phyloP scores from a whole-genome alignment of 495 filamentous ascomycete species.

The Annulohypoxylon moriforme region DNA sequence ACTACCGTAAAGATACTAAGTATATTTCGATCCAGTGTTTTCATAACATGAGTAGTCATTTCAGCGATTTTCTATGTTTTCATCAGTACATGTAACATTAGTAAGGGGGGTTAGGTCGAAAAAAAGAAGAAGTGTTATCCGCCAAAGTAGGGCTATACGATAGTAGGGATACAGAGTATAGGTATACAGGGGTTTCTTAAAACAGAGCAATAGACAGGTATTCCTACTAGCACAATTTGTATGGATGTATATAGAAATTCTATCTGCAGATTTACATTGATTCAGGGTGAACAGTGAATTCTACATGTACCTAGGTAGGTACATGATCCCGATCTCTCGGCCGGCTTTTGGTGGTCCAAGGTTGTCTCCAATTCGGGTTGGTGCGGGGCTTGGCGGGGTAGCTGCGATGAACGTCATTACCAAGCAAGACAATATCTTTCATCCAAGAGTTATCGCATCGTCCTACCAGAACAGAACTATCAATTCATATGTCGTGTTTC shows the following conservation, averaged over 20 bases:
- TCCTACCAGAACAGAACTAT: background rate
- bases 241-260: background rate
- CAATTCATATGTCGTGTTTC: conserved; percentile 27
- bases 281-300: background rate
- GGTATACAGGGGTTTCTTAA: background rate
- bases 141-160: background rate
- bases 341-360: background rate
- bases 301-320: background rate
- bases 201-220: conserved; percentile 8
- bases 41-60: conserved; percentile 10
- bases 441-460: background rate
- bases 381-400: conserved; percentile 29
- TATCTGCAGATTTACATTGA: background rate
- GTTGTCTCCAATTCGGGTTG: background rate
- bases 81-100: conserved; percentile 29
- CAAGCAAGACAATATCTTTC: background rate
- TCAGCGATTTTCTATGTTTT: conserved; percentile 18
- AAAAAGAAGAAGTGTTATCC: conserved; percentile 21
- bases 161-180: conserved; percentile 5
- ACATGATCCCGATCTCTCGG: background rate
- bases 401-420: conserved; percentile 38
- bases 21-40: conserved; percentile 4
- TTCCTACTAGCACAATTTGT: background rate
- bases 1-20: background rate
- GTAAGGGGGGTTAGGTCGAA: conserved; percentile 10